Conservation (phyloP, 129 eudicot species). For the Deinandra increscens region DNA sequence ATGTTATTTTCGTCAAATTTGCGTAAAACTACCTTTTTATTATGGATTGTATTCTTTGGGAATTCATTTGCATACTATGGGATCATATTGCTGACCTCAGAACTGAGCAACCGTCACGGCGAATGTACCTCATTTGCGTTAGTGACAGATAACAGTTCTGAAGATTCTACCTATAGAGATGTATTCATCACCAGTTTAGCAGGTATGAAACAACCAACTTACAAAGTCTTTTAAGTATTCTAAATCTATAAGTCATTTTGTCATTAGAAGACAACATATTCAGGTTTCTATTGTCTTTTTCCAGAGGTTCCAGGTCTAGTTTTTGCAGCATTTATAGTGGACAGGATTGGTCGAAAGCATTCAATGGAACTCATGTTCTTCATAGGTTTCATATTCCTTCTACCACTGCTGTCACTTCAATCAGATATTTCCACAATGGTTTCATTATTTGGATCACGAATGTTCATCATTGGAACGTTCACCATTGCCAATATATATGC, state of each 20-base stretch:
- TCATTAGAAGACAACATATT: neutral
- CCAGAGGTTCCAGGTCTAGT: slow-evolving; percentile 71
- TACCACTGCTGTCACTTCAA: slow-evolving; percentile 52
- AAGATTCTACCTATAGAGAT: slow-evolving; percentile 47
- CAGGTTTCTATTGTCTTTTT: slow-evolving; percentile 6
- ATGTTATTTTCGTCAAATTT: slow-evolving; percentile 51
- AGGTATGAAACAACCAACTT: slow-evolving; percentile 28
- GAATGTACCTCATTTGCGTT: slow-evolving; percentile 31
- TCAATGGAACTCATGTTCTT: slow-evolving; percentile 58
- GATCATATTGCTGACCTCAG: slow-evolving; percentile 56
- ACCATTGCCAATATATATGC: slow-evolving; percentile 53
- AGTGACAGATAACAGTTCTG: slow-evolving; percentile 1
- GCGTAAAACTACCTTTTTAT: slow-evolving; percentile 42
- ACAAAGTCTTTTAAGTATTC: neutral
- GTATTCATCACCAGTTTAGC: slow-evolving; percentile 66
- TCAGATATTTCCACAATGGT: slow-evolving; percentile 35
- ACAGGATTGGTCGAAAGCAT: slow-evolving; percentile 61
- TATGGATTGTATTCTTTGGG: slow-evolving; percentile 60
- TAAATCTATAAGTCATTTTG: neutral
- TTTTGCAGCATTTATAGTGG: slow-evolving; percentile 48
- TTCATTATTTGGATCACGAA: slow-evolving; percentile 68
- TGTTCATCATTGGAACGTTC: slow-evolving; percentile 61
- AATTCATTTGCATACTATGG: slow-evolving; percentile 68
- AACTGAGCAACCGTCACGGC: slow-evolving; percentile 45
- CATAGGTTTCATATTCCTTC: slow-evolving; percentile 46